These are phyloP conservation scores for Penicillium ochrochloron DNA, from an alignment of 495 filamentous ascomycete genomes.

Conservation along the genomic window DNA sequence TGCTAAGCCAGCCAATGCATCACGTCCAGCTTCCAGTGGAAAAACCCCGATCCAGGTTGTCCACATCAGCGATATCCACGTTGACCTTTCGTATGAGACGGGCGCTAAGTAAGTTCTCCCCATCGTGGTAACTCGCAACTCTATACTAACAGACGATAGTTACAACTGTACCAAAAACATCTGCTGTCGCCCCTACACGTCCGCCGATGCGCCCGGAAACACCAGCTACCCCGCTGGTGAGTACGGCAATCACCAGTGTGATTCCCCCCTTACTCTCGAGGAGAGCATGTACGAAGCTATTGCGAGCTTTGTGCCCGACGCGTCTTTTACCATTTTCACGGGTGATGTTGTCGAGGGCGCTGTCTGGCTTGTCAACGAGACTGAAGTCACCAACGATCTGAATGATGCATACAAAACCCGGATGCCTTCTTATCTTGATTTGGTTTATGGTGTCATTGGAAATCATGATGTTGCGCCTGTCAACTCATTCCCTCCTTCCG, in stretches of 20 bases:
- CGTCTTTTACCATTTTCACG: slow-evolving; percentile 33
- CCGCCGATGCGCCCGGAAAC: slow-evolving; percentile 46
- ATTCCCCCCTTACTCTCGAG: slow-evolving; percentile 54
- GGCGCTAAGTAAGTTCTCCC: slow-evolving; percentile 40
- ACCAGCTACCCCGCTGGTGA: slow-evolving; percentile 48
- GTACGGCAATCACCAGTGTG: slow-evolving; percentile 55
- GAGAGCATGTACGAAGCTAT: slow-evolving; percentile 58
- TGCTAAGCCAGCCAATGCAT: slow-evolving; percentile 40
- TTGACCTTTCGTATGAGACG: slow-evolving; percentile 53
- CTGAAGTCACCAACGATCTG: slow-evolving; percentile 47
- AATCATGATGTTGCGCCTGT: slow-evolving; percentile 60
- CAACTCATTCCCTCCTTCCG: slow-evolving; percentile 53
- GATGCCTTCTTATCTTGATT: slow-evolving; percentile 36
- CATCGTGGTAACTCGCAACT: not conserved
- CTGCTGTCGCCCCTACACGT: slow-evolving; percentile 57
- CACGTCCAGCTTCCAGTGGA: slow-evolving; percentile 49
- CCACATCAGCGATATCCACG: slow-evolving; percentile 59
- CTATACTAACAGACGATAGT: slow-evolving; percentile 6
- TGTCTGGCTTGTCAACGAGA: slow-evolving; percentile 36
- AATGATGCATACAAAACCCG: slow-evolving; percentile 44
- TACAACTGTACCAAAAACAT: slow-evolving; percentile 59
- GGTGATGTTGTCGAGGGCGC: slow-evolving; percentile 35
- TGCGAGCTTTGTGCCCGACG: slow-evolving; percentile 24
- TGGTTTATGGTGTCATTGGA: slow-evolving; percentile 54
- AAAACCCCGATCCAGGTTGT: slow-evolving; percentile 52